Evolutionary conservation across 1,284 basidiomycete species (phyloP).

Genomic region (Melampsora larici-populina): DNA sequence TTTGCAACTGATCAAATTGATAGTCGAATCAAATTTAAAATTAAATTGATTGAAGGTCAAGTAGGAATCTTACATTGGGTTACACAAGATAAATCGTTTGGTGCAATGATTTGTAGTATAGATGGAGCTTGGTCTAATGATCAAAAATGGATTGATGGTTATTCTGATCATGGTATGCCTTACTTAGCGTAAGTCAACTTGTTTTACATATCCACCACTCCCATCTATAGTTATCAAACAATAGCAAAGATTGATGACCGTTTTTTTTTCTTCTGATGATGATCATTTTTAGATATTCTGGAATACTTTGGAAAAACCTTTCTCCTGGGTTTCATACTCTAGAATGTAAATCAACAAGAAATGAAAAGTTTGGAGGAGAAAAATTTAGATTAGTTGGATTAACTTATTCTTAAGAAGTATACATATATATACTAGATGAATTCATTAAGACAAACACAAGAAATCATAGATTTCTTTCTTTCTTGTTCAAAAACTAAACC

Average conservation of each 20-base stretch:
- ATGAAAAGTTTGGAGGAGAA: neutral
- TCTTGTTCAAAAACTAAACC: too few relatives aligned
- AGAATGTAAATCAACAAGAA: neutral
- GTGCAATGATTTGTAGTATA: neutral
- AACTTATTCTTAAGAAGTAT: neutral
- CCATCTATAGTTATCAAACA: neutral
- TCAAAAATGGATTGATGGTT: conserved; percentile 4
- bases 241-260: neutral
- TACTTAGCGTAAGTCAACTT: neutral
- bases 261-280: neutral
- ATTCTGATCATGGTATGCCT: conserved; percentile 1
- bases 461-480: too few relatives aligned
- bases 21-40: neutral
- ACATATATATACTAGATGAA: too few relatives aligned
- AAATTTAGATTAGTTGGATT: neutral
- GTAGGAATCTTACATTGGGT: neutral
- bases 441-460: too few relatives aligned
- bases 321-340: neutral
- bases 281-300: neutral
- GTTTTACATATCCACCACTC: neutral
- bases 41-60: neutral
- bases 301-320: conserved; percentile 3
- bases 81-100: neutral
- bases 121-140: neutral
- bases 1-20: neutral